These are phyloP conservation scores for Colletotrichum echinochloae DNA, from an alignment of 2,329 filamentous ascomycete species.

Conservation along the genomic window DNA sequence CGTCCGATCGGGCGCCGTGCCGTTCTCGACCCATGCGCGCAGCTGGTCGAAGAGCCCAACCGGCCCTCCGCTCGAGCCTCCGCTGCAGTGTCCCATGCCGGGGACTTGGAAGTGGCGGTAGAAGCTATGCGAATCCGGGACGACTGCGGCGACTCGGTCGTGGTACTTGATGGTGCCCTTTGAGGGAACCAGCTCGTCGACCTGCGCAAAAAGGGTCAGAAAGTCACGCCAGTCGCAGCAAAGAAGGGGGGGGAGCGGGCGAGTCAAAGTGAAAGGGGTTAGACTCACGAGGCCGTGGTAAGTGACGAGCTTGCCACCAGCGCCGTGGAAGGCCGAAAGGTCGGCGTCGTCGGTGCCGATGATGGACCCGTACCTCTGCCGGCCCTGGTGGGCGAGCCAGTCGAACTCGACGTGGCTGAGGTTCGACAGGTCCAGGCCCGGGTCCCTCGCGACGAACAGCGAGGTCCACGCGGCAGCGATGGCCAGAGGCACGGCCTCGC, in stretches of 20 bases:
- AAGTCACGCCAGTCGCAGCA: neutral
- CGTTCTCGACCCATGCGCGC: slow-evolving; percentile 42
- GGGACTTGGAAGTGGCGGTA: slow-evolving; percentile 33
- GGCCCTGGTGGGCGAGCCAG: neutral
- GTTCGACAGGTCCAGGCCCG: slow-evolving; percentile 43
- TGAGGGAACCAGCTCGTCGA: slow-evolving; percentile 52
- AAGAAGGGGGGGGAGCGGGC: neutral
- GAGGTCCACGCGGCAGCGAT: slow-evolving; percentile 43
- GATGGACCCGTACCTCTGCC: slow-evolving; percentile 29
- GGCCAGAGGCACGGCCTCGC: neutral
- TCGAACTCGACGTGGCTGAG: slow-evolving; percentile 40
- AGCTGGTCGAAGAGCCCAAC: slow-evolving; percentile 28
- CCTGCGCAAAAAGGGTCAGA: slow-evolving; percentile 7
- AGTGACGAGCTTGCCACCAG: slow-evolving; percentile 56
- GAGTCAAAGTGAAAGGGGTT: neutral
- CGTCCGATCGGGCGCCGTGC: slow-evolving; percentile 31
- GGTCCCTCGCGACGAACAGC: slow-evolving; percentile 47
- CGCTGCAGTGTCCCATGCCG: slow-evolving; percentile 32
- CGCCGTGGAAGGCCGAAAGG: slow-evolving; percentile 46
- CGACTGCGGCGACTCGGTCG: neutral
- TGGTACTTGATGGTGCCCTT: slow-evolving; percentile 49
- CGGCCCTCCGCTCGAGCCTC: slow-evolving; percentile 33
- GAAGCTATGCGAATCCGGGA: slow-evolving; percentile 2
- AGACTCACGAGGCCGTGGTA: slow-evolving; percentile 53
- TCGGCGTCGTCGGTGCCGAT: slow-evolving; percentile 48